Evolutionary conservation across 2,329 filamentous ascomycete genomes (phyloP), one percentile per base, ranked within the genome.

Genomic region (Tolypocladium tundrense): DNA sequence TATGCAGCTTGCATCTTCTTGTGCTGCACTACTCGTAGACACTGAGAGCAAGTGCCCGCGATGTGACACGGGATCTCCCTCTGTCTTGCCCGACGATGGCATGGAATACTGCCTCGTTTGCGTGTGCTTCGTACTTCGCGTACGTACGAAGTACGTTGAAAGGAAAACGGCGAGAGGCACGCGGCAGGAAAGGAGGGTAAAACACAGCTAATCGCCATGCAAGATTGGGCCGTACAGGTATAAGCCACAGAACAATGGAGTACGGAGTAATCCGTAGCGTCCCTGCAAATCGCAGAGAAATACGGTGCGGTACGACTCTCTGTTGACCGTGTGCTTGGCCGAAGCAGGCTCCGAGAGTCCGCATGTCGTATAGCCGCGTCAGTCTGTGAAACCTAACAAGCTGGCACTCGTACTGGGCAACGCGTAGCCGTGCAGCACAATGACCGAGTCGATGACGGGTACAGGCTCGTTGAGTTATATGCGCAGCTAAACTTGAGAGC

Each of bases 161-260:
- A 21, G 39, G 39, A 27, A 39, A 13, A 16, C 19, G 21, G 39
- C 40, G 45, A 45, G 54, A 56, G 54, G 58, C 54, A 60, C 51
- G 54, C 57, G 53, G 27, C 57, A 58, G 53, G 48, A 51, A 41
- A 55, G 41, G 53, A 39, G 35, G 53, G 43, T 56, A 53, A 35
- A 59, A 21, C 45, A 45, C 48, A 52, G 48, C 48, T 52, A 52
- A 52, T 52, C 48, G 48, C 48, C n/a, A 14, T 14, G 19, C 48
- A 21, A 21, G 31, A 35, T 10, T 52, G 33, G 48, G 48, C 48
- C 48, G 48, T 37, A 52, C 48, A 52, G 33, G 16, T 51, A 33
- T 51, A 52, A 52, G 48, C 48, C 35, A 58, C 56, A 37, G 42
- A 35, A 50, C 45, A 40, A 50, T 53, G 24, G 24, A 27, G 24